Evolutionary conservation across 1,139 yeast genomes (phyloP).

Genomic region (Lizanozyma gosingica): DNA sequence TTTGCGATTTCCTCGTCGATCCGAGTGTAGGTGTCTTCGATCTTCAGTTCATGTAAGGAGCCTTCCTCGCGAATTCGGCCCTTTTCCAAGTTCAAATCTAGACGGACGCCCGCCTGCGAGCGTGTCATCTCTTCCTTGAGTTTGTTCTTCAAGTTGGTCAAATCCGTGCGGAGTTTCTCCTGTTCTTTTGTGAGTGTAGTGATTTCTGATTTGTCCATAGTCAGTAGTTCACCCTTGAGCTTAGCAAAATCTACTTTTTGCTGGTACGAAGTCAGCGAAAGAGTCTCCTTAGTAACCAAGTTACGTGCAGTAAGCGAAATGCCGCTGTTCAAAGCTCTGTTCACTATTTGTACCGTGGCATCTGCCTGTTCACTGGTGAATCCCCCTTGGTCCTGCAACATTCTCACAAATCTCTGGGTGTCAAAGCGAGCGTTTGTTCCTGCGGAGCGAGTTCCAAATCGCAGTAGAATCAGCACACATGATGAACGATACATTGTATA

Average conservation of each 20-base stretch:
- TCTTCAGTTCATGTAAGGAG: slow-evolving; percentile 84
- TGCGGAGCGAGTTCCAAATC: background rate
- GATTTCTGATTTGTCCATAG: slow-evolving; percentile 81
- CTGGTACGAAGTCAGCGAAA: slow-evolving; percentile 81
- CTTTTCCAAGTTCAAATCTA: slow-evolving; percentile 86
- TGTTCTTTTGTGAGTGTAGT: slow-evolving; percentile 78
- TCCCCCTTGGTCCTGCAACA: slow-evolving; percentile 58
- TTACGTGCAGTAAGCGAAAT: slow-evolving; percentile 66
- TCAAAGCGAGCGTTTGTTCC: slow-evolving; percentile 34
- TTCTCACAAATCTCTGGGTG: slow-evolving; percentile 66
- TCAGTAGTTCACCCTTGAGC: slow-evolving; percentile 80
- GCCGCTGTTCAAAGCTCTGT: slow-evolving; percentile 76
- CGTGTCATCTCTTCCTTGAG: slow-evolving; percentile 88
- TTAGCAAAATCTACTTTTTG: slow-evolving; percentile 96
- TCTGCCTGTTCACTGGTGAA: slow-evolving; percentile 73
- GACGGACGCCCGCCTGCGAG: slow-evolving; percentile 80
- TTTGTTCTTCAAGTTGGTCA: slow-evolving; percentile 77
- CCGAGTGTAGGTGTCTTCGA: slow-evolving; percentile 89
- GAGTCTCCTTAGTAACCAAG: slow-evolving; percentile 71
- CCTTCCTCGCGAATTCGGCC: slow-evolving; percentile 93
- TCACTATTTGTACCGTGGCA: slow-evolving; percentile 67
- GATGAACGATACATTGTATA: no score
- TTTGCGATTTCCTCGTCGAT: slow-evolving; percentile 94
- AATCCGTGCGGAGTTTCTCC: slow-evolving; percentile 73
- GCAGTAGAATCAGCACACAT: no score